A percentile compares a stretch with the other conserved stretches of the same genome.
Conservation (phyloP, 2,329 filamentous ascomycete genomes). For the Epichloe festucae region DNA sequence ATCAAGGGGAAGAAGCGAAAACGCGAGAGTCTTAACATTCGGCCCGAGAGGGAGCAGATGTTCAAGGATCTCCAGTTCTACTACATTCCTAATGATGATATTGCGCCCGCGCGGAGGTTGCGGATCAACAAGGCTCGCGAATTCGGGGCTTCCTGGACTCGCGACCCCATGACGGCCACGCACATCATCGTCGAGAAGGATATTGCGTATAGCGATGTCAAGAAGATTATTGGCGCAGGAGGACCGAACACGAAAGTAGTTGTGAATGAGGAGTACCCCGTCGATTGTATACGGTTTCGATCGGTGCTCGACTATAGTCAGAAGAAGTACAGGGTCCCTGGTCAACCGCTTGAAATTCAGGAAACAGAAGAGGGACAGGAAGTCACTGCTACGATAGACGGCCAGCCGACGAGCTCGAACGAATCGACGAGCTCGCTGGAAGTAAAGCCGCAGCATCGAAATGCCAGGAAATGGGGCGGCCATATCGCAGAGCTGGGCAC, state of each 20-base stretch:
- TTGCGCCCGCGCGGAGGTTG: conserved; percentile 50
- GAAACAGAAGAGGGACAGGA: neutral
- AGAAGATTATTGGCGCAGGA: conserved; percentile 27
- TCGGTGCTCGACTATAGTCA: conserved; percentile 45
- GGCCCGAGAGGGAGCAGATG: conserved; percentile 41
- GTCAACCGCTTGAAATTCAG: conserved; percentile 20
- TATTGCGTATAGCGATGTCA: conserved; percentile 50
- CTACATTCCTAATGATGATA: conserved; percentile 73
- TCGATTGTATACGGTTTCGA: conserved; percentile 52
- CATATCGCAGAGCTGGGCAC: conserved; percentile 26
- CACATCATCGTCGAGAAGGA: conserved; percentile 69
- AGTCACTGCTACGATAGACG: no score
- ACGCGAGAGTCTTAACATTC: conserved; percentile 26
- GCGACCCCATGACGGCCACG: conserved; percentile 47
- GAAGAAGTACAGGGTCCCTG: conserved; percentile 45
- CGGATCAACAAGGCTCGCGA: conserved; percentile 65
- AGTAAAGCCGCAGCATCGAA: conserved; percentile 32
- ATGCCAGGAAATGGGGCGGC: conserved; percentile 22
- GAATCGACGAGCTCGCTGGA: conserved; percentile 27
- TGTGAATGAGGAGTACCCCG: conserved; percentile 55
- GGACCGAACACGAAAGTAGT: conserved; percentile 26
- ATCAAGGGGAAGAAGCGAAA: conserved; percentile 31
- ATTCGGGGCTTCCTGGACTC: conserved; percentile 62
- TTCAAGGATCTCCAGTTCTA: conserved; percentile 52
- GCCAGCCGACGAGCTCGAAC: conserved; percentile 6